Base-by-base conservation (phyloP, 1,284 basidiomycete species). In the Naganishia albida region DNA sequence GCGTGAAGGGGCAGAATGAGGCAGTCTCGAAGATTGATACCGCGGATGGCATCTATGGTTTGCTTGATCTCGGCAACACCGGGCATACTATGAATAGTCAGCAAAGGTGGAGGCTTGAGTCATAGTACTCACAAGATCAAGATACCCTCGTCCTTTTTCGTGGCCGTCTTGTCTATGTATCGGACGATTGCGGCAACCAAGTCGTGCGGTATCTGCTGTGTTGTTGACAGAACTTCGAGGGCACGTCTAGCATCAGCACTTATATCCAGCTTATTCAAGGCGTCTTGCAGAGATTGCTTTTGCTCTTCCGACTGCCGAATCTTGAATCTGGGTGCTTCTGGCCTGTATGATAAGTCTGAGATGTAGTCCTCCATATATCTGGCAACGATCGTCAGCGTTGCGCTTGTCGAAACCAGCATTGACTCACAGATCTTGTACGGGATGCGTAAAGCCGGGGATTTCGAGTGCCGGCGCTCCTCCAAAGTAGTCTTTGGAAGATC, bases 11-110 rank as follows among this genome's bases (percentile, higher is more conserved):
- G 90, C 46, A 93, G 81, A 54, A 93, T 84, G 51, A 87, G 84
- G 7, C 85, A 83, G 23, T 81, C 74, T 20, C 79, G 78, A 18
- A 77, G 71, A 3, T 78, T 66, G 10, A 80, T 71, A 18, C 76
- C 73, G 23, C 83, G 82, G 26, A 95, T 81, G 15, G 85, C 83
- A 25, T 88, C 85, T 44, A 93, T 86, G 68, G 90, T 91, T 69
- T 89, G 87, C 18, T 86, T 85, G 71, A 93, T 93, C 73, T 93
- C 91, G 79, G 89, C 88, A 0, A 91, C 88, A 77, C 93, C 93
- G 28, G 91, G 87, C 66, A 93, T 83, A 79, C 66, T 67, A 26
- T 16, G 30, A 39, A 7, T 25, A 40, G 56, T 38, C 16, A 51
- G 44, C 39, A 39, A 4, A 44, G 16, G n/a, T 43, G 3, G 16